phyloP scores from a whole-genome alignment of 2,329 filamentous ascomycete genomes.

The Leptographium flavum region DNA sequence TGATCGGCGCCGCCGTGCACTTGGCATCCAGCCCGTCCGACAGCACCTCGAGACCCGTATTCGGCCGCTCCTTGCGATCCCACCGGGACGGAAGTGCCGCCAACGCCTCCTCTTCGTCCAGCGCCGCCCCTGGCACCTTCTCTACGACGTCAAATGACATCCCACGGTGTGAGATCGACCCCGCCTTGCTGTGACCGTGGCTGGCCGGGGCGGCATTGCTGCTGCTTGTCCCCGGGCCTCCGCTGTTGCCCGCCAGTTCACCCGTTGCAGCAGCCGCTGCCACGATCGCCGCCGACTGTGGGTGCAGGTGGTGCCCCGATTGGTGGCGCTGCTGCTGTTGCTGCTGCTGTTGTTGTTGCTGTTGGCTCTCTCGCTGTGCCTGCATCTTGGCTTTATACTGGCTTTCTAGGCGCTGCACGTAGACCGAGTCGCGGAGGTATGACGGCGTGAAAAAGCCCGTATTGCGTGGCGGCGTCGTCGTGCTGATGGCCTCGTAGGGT shows the following conservation, averaged over 20 bases:
- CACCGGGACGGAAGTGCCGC: constrained; percentile 66
- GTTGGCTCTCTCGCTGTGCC: constrained; percentile 33
- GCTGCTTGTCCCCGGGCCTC: constrained; percentile 32
- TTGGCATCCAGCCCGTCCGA: constrained; percentile 61
- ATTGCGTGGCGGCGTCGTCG: constrained; percentile 9
- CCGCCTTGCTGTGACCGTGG: constrained; percentile 28
- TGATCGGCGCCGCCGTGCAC: constrained; percentile 31
- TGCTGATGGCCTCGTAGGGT: constrained; percentile 10
- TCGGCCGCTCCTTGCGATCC: constrained; percentile 64
- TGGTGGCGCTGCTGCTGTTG: constrained; percentile 14
- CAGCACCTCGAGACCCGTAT: constrained; percentile 54
- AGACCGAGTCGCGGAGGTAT: constrained; percentile 65
- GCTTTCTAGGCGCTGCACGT: constrained; percentile 62
- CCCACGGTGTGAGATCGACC: constrained; percentile 52
- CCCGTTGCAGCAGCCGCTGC: constrained; percentile 12
- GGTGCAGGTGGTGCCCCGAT: background rate
- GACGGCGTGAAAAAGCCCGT: constrained; percentile 65
- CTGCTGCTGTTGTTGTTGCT: constrained; percentile 11
- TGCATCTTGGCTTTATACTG: constrained; percentile 47
- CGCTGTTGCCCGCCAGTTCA: constrained; percentile 27
- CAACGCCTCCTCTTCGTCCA: constrained; percentile 42
- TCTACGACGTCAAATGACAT: constrained; percentile 78
- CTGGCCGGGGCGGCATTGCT: too few species aligned
- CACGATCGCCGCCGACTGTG: constrained; percentile 18
- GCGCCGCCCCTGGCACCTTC: constrained; percentile 23